Conservation (phyloP, 2,329 filamentous ascomycete species). For the Lasiodiplodia hormozganensis region DNA sequence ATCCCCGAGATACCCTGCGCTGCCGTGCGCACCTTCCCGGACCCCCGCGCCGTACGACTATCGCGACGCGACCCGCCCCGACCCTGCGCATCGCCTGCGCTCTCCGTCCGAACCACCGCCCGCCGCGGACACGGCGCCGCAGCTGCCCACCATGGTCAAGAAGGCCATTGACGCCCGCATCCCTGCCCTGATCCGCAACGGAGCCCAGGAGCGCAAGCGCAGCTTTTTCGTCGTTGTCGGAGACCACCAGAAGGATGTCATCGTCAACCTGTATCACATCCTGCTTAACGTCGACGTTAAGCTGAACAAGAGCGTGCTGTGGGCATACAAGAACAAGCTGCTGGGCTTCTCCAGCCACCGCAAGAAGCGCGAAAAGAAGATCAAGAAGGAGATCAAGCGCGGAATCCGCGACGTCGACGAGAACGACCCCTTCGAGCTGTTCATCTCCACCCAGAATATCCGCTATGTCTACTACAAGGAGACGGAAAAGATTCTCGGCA, state of each 20-base stretch:
- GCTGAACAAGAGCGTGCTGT: constrained; percentile 94
- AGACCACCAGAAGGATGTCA: constrained; percentile 93
- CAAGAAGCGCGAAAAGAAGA: constrained; percentile 97
- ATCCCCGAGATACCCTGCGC: neutral
- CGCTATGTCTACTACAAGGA: constrained; percentile 99
- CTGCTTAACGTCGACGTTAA: constrained; percentile 89
- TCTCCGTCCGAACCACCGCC: neutral
- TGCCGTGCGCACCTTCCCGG: neutral
- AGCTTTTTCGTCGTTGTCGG: constrained; percentile 98
- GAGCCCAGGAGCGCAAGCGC: constrained; percentile 81
- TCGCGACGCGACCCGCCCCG: neutral
- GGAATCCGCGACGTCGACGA: constrained; percentile 90
- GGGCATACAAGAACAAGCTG: constrained; percentile 98
- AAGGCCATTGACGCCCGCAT: constrained; percentile 44
- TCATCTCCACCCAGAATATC: constrained; percentile 95
- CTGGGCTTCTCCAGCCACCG: constrained; percentile 92
- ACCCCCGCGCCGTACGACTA: neutral
- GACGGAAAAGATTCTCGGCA: constrained; percentile 97
- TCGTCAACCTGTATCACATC: constrained; percentile 93
- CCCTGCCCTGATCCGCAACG: constrained; percentile 50
- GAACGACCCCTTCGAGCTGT: constrained; percentile 96
- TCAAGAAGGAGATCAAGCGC: constrained; percentile 97
- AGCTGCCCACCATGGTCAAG: constrained; percentile 30
- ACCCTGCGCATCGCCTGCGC: neutral
- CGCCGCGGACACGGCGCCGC: constrained; percentile 28